Conservation (phyloP, 2,329 filamentous ascomycete species). For the Lecanicillium sp. region DNA sequence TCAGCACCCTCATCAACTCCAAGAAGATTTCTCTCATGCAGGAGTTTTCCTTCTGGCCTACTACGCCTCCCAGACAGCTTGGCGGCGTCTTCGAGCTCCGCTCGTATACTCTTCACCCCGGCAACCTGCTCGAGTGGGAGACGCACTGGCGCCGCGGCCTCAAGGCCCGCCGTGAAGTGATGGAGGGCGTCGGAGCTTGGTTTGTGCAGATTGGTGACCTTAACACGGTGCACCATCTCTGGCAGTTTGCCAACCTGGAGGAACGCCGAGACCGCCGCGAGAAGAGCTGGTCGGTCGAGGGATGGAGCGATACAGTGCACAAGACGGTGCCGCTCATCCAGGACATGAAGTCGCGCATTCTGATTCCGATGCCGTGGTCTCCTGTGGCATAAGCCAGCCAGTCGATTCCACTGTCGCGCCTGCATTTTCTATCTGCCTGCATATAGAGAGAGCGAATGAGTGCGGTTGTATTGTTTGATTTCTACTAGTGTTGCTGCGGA, state of each 20-base stretch:
- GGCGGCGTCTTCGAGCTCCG: slow-evolving; percentile 93
- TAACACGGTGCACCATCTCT: slow-evolving; percentile 95
- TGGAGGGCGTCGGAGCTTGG: slow-evolving; percentile 98
- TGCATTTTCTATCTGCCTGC: slow-evolving; percentile 5
- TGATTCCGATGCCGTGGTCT: slow-evolving; percentile 95
- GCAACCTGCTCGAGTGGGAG: slow-evolving; percentile 96
- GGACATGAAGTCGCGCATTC: slow-evolving; percentile 86
- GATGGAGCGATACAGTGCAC: slow-evolving; percentile 96
- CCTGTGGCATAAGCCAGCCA: slow-evolving; percentile 72
- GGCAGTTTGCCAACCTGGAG: slow-evolving; percentile 96
- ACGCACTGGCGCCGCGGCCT: slow-evolving; percentile 93
- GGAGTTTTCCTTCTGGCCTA: slow-evolving; percentile 99
- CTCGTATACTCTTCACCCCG: slow-evolving; percentile 92
- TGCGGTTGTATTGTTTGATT: too few species aligned
- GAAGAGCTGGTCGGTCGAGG: slow-evolving; percentile 90
- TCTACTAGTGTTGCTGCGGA: too few species aligned
- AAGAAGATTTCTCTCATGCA: slow-evolving; percentile 95
- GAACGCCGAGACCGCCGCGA: slow-evolving; percentile 85
- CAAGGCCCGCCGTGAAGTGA: slow-evolving; percentile 85
- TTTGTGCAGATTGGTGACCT: slow-evolving; percentile 97
- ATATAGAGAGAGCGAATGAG: slow-evolving; percentile 6
- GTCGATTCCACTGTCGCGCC: background rate
- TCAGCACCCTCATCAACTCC: slow-evolving; percentile 74
- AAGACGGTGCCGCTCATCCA: slow-evolving; percentile 97
- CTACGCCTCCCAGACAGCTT: slow-evolving; percentile 78